phyloP scores from a whole-genome alignment of 352 stramenopile species.

The Phytopythium vexans region DNA sequence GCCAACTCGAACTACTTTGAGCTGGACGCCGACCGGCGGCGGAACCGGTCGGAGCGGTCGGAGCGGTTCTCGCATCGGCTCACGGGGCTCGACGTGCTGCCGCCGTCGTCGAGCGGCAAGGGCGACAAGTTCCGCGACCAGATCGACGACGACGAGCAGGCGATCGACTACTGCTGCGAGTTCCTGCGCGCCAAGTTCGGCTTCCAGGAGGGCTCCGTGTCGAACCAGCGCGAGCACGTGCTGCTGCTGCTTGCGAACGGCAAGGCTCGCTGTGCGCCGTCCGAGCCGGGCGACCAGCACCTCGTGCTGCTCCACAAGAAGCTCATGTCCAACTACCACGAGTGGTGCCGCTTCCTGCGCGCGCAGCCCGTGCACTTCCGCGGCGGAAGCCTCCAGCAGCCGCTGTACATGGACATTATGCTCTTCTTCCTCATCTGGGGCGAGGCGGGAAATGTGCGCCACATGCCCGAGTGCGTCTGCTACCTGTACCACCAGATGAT shows the following conservation, averaged over 20 bases:
- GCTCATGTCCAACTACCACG: constrained; percentile 69
- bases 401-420: constrained; percentile 91
- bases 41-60: constrained; percentile 67
- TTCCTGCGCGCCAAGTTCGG: constrained; percentile 78
- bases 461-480: constrained; percentile 97
- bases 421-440: constrained; percentile 97
- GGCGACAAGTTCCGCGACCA: constrained; percentile 38
- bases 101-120: constrained; percentile 1
- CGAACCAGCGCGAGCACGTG: constrained; percentile 84
- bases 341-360: constrained; percentile 73
- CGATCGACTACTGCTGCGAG: constrained; percentile 81
- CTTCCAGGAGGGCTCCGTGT: constrained; percentile 79
- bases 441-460: constrained; percentile 94
- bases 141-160: constrained; percentile 67
- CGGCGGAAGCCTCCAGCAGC: constrained; percentile 17
- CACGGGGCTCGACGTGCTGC: constrained; percentile 44
- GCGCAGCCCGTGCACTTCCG: constrained; percentile 72
- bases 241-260: constrained; percentile 77
- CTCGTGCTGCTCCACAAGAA: constrained; percentile 65
- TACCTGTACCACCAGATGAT: constrained; percentile 95
- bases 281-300: constrained; percentile 50
- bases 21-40: constrained; percentile 64
- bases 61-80: constrained; percentile 58
- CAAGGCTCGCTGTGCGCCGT: constrained; percentile 47
- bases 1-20: constrained; percentile 86